phyloP scores from a whole-genome alignment of 1,284 basidiomycete species.

The Veloboletus limbatus region DNA sequence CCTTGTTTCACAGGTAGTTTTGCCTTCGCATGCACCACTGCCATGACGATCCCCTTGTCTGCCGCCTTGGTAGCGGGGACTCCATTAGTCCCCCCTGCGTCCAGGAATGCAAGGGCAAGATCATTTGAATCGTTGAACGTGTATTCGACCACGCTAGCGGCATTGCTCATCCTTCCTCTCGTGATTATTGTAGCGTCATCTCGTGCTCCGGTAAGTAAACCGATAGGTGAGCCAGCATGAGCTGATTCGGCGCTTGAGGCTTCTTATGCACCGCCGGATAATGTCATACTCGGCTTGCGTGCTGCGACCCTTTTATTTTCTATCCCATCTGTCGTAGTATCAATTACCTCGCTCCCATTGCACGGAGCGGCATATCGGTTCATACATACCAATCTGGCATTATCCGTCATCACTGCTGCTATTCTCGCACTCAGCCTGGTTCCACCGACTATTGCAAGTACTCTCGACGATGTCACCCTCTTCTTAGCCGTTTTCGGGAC shows the following conservation, averaged over 20 bases:
- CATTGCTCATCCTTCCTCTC: slow-evolving; percentile 55
- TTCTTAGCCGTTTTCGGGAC: slow-evolving; percentile 49
- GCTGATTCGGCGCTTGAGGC: slow-evolving; percentile 22
- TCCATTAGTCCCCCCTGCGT: slow-evolving; percentile 34
- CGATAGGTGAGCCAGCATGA: background rate
- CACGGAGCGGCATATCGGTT: slow-evolving; percentile 43
- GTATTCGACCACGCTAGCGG: slow-evolving; percentile 47
- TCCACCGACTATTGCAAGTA: slow-evolving; percentile 34
- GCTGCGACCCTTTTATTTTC: slow-evolving; percentile 54
- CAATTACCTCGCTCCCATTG: slow-evolving; percentile 46
- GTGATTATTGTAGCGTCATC: slow-evolving; percentile 49
- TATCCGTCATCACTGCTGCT: slow-evolving; percentile 39
- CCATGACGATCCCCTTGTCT: slow-evolving; percentile 62
- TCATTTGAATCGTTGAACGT: slow-evolving; percentile 60
- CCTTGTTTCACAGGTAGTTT: slow-evolving; percentile 34
- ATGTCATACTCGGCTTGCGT: slow-evolving; percentile 43
- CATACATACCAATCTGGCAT: slow-evolving; percentile 48
- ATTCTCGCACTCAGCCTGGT: slow-evolving; percentile 45
- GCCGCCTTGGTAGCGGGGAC: slow-evolving; percentile 50
- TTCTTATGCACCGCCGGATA: slow-evolving; percentile 26
- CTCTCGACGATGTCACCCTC: slow-evolving; percentile 49
- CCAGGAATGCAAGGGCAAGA: slow-evolving; percentile 47
- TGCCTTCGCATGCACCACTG: slow-evolving; percentile 64
- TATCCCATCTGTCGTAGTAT: slow-evolving; percentile 59
- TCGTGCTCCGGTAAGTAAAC: slow-evolving; percentile 39